Conservation (phyloP, 305 asterid genomes). For the Rubia tinctorum region DNA sequence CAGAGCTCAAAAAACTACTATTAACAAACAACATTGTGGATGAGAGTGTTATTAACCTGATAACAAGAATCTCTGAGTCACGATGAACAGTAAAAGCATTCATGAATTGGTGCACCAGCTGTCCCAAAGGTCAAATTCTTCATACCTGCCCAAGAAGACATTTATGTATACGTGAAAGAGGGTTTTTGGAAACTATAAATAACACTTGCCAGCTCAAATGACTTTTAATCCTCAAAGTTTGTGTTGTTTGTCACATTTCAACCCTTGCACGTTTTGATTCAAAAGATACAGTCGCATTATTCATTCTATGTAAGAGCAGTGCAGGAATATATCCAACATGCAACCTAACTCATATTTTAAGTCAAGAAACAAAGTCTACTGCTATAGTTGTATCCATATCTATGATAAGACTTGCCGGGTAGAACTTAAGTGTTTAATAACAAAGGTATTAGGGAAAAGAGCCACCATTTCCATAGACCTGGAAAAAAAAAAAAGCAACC, state of each 20-base stretch:
- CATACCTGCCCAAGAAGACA: no score
- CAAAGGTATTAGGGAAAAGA: neutral
- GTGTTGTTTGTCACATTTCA: neutral
- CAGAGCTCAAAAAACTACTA: no score
- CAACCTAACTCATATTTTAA: neutral
- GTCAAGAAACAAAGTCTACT: no score
- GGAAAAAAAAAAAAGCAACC: neutral
- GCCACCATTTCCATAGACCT: neutral
- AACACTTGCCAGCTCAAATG: no score
- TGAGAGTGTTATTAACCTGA: no score
- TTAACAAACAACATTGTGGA: no score
- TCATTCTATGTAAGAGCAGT: neutral
- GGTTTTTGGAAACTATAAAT: no score
- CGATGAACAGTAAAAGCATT: no score
- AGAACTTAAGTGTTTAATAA: neutral
- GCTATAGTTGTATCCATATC: neutral
- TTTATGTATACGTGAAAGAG: no score
- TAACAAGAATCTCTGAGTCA: no score
- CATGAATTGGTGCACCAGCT: no score
- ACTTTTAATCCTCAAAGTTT: neutral
- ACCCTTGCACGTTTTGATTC: neutral
- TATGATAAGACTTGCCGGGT: neutral
- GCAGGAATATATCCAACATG: conserved; percentile 4
- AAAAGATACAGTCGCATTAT: neutral
- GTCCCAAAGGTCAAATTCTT: no score